Conservation (phyloP, 2,329 filamentous ascomycete species). For the Arthroderma uncinatum region DNA sequence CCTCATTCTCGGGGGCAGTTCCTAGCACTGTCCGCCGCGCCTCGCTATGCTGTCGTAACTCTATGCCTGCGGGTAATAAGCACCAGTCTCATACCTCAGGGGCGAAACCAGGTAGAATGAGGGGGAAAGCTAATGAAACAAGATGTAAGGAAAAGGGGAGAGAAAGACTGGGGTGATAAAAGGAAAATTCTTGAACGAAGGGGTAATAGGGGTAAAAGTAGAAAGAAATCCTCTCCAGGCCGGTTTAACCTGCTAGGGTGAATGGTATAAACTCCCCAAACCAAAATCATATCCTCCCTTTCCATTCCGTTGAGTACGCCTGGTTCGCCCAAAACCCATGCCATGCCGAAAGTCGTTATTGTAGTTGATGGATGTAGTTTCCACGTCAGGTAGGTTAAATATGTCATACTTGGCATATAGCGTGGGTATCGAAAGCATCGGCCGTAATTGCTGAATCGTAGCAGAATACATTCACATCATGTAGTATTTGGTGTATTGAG, state of each 20-base stretch:
- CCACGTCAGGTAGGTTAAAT: neutral
- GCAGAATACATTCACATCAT: neutral
- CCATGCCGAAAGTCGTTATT: neutral
- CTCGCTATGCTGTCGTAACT: conserved; percentile 2
- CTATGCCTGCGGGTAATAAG: neutral
- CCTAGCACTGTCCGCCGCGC: neutral
- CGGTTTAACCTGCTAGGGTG: neutral
- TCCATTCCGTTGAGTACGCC: neutral
- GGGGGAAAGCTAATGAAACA: conserved; percentile 2
- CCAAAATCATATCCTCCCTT: neutral
- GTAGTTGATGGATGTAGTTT: neutral
- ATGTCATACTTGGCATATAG: neutral
- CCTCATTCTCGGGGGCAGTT: conserved; percentile 4
- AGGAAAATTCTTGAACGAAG: neutral
- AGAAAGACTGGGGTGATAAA: neutral
- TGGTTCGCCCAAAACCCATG: neutral
- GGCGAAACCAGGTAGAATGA: neutral
- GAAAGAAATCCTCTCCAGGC: neutral
- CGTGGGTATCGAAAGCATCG: neutral
- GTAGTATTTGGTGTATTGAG: neutral
- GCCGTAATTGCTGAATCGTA: neutral
- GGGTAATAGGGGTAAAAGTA: neutral
- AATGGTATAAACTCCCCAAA: neutral
- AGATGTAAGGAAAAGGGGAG: neutral
- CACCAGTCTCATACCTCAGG: neutral